A percentile compares a stretch with the other conserved stretches of the same genome.
Conservation (phyloP, 805 yeast genomes). For the Sugiyamaella marilandica region DNA sequence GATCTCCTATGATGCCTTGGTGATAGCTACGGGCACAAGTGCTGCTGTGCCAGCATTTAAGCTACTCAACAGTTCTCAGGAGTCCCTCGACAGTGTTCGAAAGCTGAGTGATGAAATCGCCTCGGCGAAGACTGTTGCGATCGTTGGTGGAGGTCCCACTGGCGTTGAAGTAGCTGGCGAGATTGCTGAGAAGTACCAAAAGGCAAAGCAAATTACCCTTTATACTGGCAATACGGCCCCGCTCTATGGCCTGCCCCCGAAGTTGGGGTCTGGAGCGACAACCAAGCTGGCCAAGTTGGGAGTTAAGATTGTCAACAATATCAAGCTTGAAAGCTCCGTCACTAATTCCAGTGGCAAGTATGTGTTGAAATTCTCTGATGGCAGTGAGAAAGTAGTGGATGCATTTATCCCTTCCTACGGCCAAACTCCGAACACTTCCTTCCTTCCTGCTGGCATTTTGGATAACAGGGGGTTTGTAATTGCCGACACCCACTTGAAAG, state of each 20-base stretch:
- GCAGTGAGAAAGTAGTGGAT: conserved; percentile 15
- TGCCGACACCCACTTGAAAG: conserved; percentile 17
- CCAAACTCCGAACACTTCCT: conserved; percentile 19
- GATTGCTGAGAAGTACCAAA: conserved; percentile 34
- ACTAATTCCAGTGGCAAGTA: conserved; percentile 7
- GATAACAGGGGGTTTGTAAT: conserved; percentile 16
- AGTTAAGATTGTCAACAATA: conserved; percentile 19
- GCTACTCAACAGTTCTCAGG: conserved; percentile 9
- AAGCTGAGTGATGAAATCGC: conserved; percentile 28
- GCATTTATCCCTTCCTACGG: conserved; percentile 19
- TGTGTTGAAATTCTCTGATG: conserved; percentile 17
- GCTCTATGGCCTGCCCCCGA: conserved; percentile 1
- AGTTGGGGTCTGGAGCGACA: conserved; percentile 16
- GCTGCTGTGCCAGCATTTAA: conserved; percentile 14
- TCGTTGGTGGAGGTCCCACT: conserved; percentile 51
- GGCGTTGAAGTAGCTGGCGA: conserved; percentile 51
- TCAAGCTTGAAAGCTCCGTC: conserved; percentile 3
- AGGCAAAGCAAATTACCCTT: conserved; percentile 34
- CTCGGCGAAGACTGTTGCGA: conserved; percentile 37
- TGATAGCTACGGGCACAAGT: conserved; percentile 22
- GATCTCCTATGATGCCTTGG: conserved; percentile 14
- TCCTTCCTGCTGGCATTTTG: conserved; percentile 7
- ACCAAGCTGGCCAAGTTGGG: conserved; percentile 18
- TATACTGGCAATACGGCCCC: conserved; percentile 18
- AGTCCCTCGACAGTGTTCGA: conserved; percentile 7